Base-by-base conservation (phyloP, 2,329 filamentous ascomycete genomes). In the Colletotrichum agaves region DNA sequence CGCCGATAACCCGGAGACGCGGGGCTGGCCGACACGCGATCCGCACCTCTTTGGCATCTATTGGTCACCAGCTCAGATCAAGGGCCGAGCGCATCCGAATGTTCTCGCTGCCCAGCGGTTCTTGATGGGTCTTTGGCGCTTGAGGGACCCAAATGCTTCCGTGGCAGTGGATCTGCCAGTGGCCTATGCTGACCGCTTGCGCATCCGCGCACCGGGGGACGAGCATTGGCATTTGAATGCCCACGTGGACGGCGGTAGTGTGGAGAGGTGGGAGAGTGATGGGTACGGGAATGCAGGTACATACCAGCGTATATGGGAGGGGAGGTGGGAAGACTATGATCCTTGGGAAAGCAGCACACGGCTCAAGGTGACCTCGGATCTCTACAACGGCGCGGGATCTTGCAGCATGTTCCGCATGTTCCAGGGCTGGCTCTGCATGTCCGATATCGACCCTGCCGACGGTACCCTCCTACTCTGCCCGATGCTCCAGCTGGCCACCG, bases 391-490 rank as follows among this genome's bases (percentile, higher is more conserved):
- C 63, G 84, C 85, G 41, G 85, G 84, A 35, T 83, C 84, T 2
- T 88, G 85, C 73, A 85, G 83, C 70, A 86, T 87, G 75, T 86
- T 87, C 75, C 84, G 85, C 73, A 85, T 88, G 82, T 88, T 87
- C 75, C 85, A 87, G 73, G 86, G 85, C 60, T 82, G 87, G 53
- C 76, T 88, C 5, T 85, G 85, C 3, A 79, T 87, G 47, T 86
- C 83, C 12, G 82, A 82, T 13, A 84, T 87, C 41, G 87, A 86
- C 1, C 90, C 91, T 0, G 87, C 86, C 19, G 90, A 93, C 77
- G 90, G 92, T 6, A 92, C 90, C 0, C 80, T 96, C 13, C 84
- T 90, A 17, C 90, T 94, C 1, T 93, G 93, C 70, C 92, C 93
- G 0, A 84, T 71, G 69, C 69, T 71, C 33, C 69, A 85, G 60